A percentile compares a stretch with the other conserved stretches of the same genome.
Conservation (phyloP, 2,329 filamentous ascomycete species). For the Colletotrichum liaoningense region DNA sequence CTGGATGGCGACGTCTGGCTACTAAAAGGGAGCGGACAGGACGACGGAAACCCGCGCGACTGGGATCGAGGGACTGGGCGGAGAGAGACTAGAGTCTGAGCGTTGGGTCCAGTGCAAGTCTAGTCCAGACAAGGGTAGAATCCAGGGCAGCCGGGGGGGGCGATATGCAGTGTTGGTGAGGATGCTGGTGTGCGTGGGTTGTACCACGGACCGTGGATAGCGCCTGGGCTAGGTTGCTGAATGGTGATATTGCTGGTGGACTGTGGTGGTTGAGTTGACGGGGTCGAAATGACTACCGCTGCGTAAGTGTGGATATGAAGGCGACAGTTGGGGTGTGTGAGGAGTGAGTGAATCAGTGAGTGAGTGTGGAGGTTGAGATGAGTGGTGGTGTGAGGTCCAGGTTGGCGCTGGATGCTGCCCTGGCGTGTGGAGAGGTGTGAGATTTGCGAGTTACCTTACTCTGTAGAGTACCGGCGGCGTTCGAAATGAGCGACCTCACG, state of each 20-base stretch:
- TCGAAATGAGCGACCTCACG: neutral
- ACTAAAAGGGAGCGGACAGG: conserved; percentile 34
- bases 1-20: conserved; percentile 32
- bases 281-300: neutral
- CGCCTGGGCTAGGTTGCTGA: conserved; percentile 13
- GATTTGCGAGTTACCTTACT: neutral
- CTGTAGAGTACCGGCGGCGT: too few relatives aligned
- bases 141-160: neutral
- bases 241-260: neutral
- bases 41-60: conserved; percentile 23
- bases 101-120: conserved; percentile 1
- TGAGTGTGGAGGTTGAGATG: conserved; percentile 24
- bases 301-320: neutral
- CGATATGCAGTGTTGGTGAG: neutral
- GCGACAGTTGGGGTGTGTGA: neutral
- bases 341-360: conserved; percentile 4
- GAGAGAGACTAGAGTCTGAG: conserved; percentile 23
- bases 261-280: neutral
- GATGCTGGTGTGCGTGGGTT: conserved; percentile 1
- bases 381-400: neutral
- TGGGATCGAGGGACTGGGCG: conserved; percentile 32
- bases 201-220: conserved; percentile 6
- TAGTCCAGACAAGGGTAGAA: conserved; percentile 18
- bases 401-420: neutral
- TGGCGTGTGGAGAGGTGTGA: neutral